Conservation (phyloP, 2,329 filamentous ascomycete species). For the Pseudogymnoascus sp. region DNA sequence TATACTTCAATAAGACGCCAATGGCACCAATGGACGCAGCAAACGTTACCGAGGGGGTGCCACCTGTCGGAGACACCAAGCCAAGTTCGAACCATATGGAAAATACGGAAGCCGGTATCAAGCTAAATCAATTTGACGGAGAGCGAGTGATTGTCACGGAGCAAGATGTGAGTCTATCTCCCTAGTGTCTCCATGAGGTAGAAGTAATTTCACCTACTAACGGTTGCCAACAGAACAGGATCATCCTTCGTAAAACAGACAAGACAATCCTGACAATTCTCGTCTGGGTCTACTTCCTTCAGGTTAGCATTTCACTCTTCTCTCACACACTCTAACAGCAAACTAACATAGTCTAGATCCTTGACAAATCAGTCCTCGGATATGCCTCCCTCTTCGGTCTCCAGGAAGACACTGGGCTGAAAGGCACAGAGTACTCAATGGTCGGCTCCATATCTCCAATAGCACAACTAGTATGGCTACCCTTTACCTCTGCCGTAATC, state of each 20-base stretch:
- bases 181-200: neutral
- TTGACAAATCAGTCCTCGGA: slow-evolving; percentile 39
- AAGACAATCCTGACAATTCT: slow-evolving; percentile 24
- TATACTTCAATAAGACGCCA: neutral
- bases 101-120: neutral
- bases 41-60: neutral
- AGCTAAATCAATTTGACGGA: neutral
- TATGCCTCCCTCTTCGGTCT: slow-evolving; percentile 54
- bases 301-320: slow-evolving; percentile 17
- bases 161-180: neutral
- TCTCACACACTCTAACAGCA: neutral
- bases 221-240: neutral
- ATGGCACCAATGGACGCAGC: neutral
- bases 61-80: neutral
- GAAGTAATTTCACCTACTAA: neutral
- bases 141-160: neutral
- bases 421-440: slow-evolving; percentile 44
- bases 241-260: slow-evolving; percentile 8
- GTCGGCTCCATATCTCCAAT: slow-evolving; percentile 50
- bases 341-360: slow-evolving; percentile 32
- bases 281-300: slow-evolving; percentile 38
- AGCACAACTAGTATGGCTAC: slow-evolving; percentile 52
- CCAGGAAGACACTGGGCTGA: slow-evolving; percentile 42
- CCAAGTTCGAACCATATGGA: neutral
- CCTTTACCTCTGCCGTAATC: slow-evolving; percentile 50